Evolutionary conservation across 495 filamentous ascomycete species (phyloP), one percentile per base, ranked within the genome.

Genomic region (Evansstolkia leycettana): DNA sequence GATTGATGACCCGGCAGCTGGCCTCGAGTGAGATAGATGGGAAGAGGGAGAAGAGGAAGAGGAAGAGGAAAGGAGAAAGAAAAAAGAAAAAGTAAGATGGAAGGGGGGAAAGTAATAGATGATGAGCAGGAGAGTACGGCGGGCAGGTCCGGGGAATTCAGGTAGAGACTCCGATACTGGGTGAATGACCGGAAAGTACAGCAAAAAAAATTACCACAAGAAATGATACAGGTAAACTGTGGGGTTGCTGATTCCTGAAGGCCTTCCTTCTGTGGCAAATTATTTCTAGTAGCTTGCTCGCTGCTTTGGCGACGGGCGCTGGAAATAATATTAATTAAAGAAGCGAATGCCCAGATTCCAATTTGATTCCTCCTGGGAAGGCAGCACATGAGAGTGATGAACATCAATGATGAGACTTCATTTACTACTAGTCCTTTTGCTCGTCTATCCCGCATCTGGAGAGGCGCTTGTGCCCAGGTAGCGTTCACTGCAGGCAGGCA

Each of bases 181-280:
- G 11, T n/a, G 14, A 29, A 29, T n/a, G 28, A n/a, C 28, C 23
- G 17, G 19, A 9, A 26, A 25, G 5, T 26, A 36, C 33, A 36
- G 17, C 6, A 36, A 3, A 38, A 37, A 39, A 28, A 28, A 41
- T 51, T 33, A 40, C 33, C 28, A 26, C 26, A 28, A 31, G 48
- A 39, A 42, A 39, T 37, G 38, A 33, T 20, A 44, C 55, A 48
- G 54, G 45, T 51, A 55, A 36, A 42, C 17, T 42, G 51, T 57
- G 52, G 55, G 37, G 50, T 47, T 46, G 14, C 16, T 29, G 37
- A 48, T 47, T 46, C n/a, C 16, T 29, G 20, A 23, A 23, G 20
- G 20, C 4, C 20, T 23, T 23, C 20, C 20, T 4, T n/a, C 41
- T 45, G 50, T 54, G 55, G 55, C 52, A 50, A 58, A 55, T 48